These are phyloP conservation scores for Nannochloris sp. DNA, from an alignment of 139 green algal species.

Conservation along the genomic window DNA sequence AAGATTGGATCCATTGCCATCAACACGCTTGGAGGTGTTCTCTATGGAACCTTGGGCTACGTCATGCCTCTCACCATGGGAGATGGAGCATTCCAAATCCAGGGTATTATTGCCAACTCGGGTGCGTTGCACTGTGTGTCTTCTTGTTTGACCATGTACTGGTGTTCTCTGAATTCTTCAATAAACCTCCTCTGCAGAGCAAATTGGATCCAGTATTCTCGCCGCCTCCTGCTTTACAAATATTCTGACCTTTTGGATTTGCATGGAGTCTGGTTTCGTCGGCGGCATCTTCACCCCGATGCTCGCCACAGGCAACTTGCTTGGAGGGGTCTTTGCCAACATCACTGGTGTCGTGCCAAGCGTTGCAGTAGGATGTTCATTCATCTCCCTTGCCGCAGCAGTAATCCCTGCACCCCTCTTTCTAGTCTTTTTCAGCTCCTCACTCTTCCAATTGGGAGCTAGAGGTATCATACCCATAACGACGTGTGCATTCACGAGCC, in stretches of 20 bases:
- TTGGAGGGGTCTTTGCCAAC: not conserved
- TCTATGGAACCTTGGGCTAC: not conserved
- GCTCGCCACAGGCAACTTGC: not conserved
- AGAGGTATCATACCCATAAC: slow-evolving; percentile 1
- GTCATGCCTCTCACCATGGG: slow-evolving; percentile 2
- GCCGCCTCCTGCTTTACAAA: not conserved
- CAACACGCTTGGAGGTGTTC: not conserved
- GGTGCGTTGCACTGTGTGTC: too few species aligned
- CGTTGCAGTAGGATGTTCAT: not conserved
- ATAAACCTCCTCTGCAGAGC: not conserved
- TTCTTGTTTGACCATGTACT: not conserved
- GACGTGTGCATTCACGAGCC: not conserved
- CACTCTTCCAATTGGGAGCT: not conserved
- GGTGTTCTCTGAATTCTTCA: not conserved
- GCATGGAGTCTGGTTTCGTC: not conserved
- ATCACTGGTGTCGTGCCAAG: too few species aligned
- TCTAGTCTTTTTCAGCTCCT: not conserved
- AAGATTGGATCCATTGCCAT: not conserved
- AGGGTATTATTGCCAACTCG: not conserved
- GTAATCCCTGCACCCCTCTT: not conserved
- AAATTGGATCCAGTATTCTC: not conserved
- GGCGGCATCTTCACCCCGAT: not conserved
- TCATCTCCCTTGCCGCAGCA: not conserved
- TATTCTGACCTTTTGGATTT: slow-evolving; percentile 4
- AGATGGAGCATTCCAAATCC: not conserved